Percentiles rank a stretch among this genome's conserved stretches.
phyloP scores from a whole-genome alignment of 106 monocot genomes.

The Allium cepa region DNA sequence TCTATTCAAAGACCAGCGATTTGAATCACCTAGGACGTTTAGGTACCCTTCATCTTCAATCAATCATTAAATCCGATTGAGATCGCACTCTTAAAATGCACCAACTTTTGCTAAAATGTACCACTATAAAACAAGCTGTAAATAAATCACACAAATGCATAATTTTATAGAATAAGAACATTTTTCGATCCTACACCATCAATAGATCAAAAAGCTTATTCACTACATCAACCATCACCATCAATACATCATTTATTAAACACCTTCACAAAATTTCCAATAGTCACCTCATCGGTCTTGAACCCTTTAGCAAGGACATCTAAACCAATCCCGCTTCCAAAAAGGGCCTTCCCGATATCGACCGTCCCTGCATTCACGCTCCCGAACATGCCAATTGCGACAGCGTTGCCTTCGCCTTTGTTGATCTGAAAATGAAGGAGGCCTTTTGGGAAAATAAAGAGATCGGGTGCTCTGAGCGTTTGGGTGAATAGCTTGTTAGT shows the following conservation, averaged over 20 bases:
- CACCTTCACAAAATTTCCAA: background rate
- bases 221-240: too few species aligned
- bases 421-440: conserved; percentile 13
- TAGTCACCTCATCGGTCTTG: background rate
- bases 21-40: too few species aligned
- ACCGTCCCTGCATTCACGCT: conserved; percentile 6
- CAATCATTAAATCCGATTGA: too few species aligned
- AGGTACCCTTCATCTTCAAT: too few species aligned
- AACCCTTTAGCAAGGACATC: background rate
- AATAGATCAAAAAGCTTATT: too few species aligned
- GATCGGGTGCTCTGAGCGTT: background rate
- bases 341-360: background rate
- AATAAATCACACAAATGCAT: too few species aligned
- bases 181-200: too few species aligned
- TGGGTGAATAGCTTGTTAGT: conserved; percentile 1
- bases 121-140: too few species aligned
- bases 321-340: conserved; percentile 9
- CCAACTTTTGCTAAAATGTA: too few species aligned
- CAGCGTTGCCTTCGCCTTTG: background rate
- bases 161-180: too few species aligned
- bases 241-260: background rate
- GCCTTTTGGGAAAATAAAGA: conserved; percentile 14
- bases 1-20: too few species aligned
- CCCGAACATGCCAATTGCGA: conserved; percentile 8
- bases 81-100: too few species aligned